A percentile compares a stretch with the other conserved stretches of the same genome.
Conservation (phyloP, 2,329 filamentous ascomycete genomes). For the Penicillium thymicola region DNA sequence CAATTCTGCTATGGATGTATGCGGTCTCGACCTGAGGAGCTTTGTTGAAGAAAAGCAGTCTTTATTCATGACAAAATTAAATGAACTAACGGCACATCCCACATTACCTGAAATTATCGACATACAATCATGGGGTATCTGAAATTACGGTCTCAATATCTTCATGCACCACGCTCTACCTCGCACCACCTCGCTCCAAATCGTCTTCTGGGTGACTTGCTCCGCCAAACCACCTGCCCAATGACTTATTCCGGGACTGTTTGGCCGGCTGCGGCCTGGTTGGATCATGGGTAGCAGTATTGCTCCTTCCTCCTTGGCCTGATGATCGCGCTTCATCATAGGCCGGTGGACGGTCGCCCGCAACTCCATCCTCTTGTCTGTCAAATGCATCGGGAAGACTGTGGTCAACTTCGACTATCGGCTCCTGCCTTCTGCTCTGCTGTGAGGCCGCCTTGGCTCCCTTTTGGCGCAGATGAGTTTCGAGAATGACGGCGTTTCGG, state of each 20-base stretch:
- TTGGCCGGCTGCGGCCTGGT: conserved; percentile 24
- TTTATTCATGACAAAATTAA: conserved; percentile 10
- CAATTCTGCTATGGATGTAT: conserved; percentile 45
- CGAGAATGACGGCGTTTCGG: conserved; percentile 45
- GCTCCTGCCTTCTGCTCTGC: conserved; percentile 22
- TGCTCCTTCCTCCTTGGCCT: conserved; percentile 11
- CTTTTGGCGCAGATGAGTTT: conserved; percentile 44
- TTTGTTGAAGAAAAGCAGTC: conserved; percentile 9
- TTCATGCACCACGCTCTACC: conserved; percentile 8
- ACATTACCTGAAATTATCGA: neutral
- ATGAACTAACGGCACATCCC: conserved; percentile 4
- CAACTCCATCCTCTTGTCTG: conserved; percentile 29
- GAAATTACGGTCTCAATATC: conserved; percentile 1
- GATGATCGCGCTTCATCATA: conserved; percentile 19
- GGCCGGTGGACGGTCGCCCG: conserved; percentile 25
- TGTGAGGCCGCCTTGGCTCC: conserved; percentile 33
- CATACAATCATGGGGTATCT: conserved; percentile 11
- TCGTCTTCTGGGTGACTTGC: conserved; percentile 27
- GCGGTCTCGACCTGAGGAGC: conserved; percentile 36
- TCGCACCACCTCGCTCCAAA: conserved; percentile 25
- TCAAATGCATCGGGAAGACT: conserved; percentile 41
- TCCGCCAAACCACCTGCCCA: conserved; percentile 32
- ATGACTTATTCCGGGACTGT: conserved; percentile 21
- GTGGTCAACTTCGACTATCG: conserved; percentile 28
- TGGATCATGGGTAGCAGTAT: conserved; percentile 8